Evolutionary conservation across 176 grass and related monocot species (phyloP).

Genomic region (Ananas comosus): DNA sequence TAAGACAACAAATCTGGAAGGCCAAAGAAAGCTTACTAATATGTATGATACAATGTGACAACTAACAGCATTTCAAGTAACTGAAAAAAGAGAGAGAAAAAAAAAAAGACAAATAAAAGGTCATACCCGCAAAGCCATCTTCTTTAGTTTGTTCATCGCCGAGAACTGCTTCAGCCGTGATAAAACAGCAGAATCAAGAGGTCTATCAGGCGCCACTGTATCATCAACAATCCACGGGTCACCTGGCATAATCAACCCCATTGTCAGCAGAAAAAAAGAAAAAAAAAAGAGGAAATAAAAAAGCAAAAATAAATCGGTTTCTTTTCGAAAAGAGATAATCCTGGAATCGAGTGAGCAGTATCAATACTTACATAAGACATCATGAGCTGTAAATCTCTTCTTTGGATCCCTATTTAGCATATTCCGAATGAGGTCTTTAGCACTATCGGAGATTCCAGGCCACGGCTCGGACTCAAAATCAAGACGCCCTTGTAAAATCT

Average conservation of each 20-base stretch:
- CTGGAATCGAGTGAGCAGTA: neutral
- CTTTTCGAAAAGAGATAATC: neutral
- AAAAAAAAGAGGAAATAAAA: neutral
- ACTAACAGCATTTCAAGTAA: constrained; percentile 7
- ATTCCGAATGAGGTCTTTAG: constrained; percentile 85
- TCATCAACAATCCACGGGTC: constrained; percentile 98
- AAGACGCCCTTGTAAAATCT: constrained; percentile 83
- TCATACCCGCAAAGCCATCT: constrained; percentile 92
- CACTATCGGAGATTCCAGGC: constrained; percentile 85
- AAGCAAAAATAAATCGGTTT: neutral
- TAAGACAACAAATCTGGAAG: neutral
- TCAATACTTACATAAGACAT: constrained; percentile 83
- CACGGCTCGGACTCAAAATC: constrained; percentile 99
- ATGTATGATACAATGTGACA: neutral
- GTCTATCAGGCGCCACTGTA: constrained; percentile 84
- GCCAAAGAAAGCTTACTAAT: neutral
- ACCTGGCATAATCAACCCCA: constrained; percentile 43
- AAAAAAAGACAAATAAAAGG: neutral
- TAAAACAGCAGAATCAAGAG: constrained; percentile 97
- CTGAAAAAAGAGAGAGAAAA: constrained; percentile 1
- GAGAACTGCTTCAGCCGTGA: constrained; percentile 96
- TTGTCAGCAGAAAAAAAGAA: neutral
- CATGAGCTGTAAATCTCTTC: constrained; percentile 70
- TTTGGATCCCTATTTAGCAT: constrained; percentile 88
- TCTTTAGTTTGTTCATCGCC: constrained; percentile 99